Base-by-base conservation (phyloP, 73 alveolate genomes). In the Tetrahymena thermophila region DNA sequence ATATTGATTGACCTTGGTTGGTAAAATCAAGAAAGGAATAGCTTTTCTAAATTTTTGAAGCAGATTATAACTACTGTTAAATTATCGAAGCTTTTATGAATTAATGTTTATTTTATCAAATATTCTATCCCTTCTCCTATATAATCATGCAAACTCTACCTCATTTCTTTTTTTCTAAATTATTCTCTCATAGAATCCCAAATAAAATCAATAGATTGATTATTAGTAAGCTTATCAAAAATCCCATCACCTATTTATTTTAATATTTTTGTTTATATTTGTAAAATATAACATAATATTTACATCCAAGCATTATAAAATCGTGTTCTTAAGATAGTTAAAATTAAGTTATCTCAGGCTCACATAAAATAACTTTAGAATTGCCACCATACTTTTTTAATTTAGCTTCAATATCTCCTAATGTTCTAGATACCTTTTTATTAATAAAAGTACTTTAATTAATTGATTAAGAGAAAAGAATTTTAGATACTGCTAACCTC, bases 401-500 rank as follows among this genome's bases (percentile, higher is more conserved):
- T 94, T 98, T 98, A 13, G 99, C 99, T 50, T 97, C 99, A 23
- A 98, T 96, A 96, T 98, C 99, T n/a, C 99, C 99, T 85, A 98
- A 95, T 35, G 99, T 97, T 93, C 99, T 95, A 50, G 97, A 95
- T 15, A 99, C 99, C 89, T 71, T 19, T 71, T 56, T 31, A 71
- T 3, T 71, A 71, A n/a, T 25, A 71, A 23, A 13, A 71, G 5
- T 28, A 9, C 3, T 21, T 71, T 71, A 71, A 71, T 28, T n/a
- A 13, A 3, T 71, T 7, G 9, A 28, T 3, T 71, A 71, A 71
- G 4, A 2, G 17, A 31, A 50, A 14, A n/a, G 0, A 71, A 25
- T 71, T 40, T 40, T 40, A 31, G 21, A 28, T 35, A 96, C 99
- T 31, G 99, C 97, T 85, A 98, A 96, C 96, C 98, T 97, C n/a